Percentiles rank a stretch among this genome's conserved stretches.
phyloP scores from a whole-genome alignment of 139 green algal species.

The Chlorella vulgaris region DNA sequence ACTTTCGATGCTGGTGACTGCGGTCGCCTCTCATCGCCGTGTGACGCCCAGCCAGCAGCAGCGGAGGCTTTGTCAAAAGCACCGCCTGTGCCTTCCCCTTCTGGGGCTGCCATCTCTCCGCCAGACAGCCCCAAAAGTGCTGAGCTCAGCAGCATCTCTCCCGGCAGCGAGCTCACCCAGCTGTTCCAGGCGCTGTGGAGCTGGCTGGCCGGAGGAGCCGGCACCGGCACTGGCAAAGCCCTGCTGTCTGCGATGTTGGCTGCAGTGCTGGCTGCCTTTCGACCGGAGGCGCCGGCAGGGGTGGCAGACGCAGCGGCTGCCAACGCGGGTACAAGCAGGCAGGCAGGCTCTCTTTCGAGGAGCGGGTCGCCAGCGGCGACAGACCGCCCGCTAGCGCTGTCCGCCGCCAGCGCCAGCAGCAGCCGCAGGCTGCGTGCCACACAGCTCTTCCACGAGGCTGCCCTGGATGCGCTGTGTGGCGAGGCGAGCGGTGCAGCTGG shows the following conservation, averaged over 20 bases:
- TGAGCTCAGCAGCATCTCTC: no score
- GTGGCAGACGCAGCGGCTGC: background rate
- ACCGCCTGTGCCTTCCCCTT: no score
- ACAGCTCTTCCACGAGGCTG: background rate
- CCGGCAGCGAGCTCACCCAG: conserved; percentile 25
- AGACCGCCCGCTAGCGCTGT: background rate
- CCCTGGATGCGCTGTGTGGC: background rate
- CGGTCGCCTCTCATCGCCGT: no score
- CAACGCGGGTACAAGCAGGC: background rate
- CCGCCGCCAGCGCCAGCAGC: background rate
- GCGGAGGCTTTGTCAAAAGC: no score
- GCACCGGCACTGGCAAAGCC: background rate
- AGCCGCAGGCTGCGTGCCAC: background rate
- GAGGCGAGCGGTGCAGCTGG: background rate
- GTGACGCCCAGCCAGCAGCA: no score
- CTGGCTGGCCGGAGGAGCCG: conserved; percentile 27
- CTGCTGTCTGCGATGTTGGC: conserved; percentile 20
- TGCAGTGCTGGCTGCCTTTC: conserved; percentile 21
- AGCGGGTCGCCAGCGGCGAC: background rate
- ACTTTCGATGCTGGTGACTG: conserved; percentile 18
- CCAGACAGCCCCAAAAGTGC: background rate
- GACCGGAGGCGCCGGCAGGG: background rate
- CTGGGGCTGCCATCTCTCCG: background rate
- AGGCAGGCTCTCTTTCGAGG: background rate
- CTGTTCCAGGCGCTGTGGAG: conserved; percentile 43